Evolutionary conservation across 176 grass and related monocot species (phyloP).

Genomic region (Sorghum bicolor): Sorghum_bicolor_NCBIv3 NC_012870.2:60412501-60413000

Average conservation of each 20-base stretch:
- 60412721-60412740: background rate
- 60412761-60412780: background rate
- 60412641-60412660: slow-evolving; percentile 91
- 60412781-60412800: background rate
- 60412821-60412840: background rate
- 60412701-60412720: background rate
- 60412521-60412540: background rate
- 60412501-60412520: background rate
- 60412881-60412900: background rate
- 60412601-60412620: slow-evolving; percentile 56
- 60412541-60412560: slow-evolving; percentile 96
- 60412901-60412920: background rate
- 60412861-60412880: background rate
- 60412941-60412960: slow-evolving; percentile 29
- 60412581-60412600: slow-evolving; percentile 79
- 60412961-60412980: slow-evolving; percentile 94
- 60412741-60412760: background rate
- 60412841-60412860: slow-evolving; percentile 1
- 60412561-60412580: slow-evolving; percentile 83
- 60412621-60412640: slow-evolving; percentile 90
- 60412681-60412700: background rate
- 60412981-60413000: slow-evolving; percentile 93
- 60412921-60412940: background rate
- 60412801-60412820: slow-evolving; percentile 18
- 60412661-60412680: slow-evolving; percentile 55